Base-by-base conservation (phyloP, 805 yeast genomes). In the Nakazawaea sp. region DNA sequence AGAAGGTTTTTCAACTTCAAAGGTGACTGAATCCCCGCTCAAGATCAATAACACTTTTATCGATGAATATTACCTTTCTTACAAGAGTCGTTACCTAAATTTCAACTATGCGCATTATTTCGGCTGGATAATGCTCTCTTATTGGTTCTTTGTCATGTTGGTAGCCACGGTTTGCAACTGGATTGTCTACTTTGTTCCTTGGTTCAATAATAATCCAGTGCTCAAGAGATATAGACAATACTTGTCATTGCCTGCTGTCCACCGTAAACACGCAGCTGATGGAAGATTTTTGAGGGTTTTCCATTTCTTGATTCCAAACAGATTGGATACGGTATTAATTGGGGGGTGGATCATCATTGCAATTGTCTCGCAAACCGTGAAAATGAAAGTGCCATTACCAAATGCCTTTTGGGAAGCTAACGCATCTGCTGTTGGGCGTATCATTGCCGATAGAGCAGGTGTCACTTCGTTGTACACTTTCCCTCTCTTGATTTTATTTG, bases 401-500 rank as follows among this genome's bases (percentile, higher is more conserved):
- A 32, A 5, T 29, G 32, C 24, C 23, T 28, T n/a, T 12, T 33
- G 27, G 34, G 38, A 33, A n/a, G 11, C 13, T n/a, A 15, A 28
- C n/a, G 24, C 25, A 20, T 16, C n/a, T 37, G 46, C 15, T 62
- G 48, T 37, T 35, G 41, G 56, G 4, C 51, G 64, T 46, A 66
- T 63, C 37, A 42, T 55, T 33, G 75, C 70, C 27, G 75, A 75
- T 46, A 61, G 85, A 48, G 47, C 77, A 2, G 82, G 77, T 3
- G 64, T 78, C 21, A 49, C 75, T 32, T 52, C 65, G 2, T 62
- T 67, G 13, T 54, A 67, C 57, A 55, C 62, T 42, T 30, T 68
- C 27, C 85, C 86, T 3, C 52, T 75, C 31, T 44, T 77, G 31
- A 59, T 75, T 23, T 54, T 77, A 35, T 76, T 78, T 49, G 78